Base-by-base conservation (phyloP, 441 rosid genomes). In the Erysimum pusillum region DNA sequence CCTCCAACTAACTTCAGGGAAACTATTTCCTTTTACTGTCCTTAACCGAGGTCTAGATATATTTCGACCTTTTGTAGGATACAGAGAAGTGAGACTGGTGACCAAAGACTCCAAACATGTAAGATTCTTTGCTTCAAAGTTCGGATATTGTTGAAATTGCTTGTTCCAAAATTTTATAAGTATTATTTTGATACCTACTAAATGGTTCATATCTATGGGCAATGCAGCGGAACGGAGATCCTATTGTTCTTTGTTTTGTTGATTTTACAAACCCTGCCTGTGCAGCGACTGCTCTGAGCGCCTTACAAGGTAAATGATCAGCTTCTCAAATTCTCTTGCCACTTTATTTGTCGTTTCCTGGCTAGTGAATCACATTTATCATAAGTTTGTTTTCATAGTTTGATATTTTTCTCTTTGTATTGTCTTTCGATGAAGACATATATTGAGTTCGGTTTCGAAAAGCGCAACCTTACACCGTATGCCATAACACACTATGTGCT, bases 11-110 rank as follows among this genome's bases (percentile, higher is more conserved):
- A 32, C 68, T 31, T 60, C 20, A 32, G 6, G 8, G 9, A 17
- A 46, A 28, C 38, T 1, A 20, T 25, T 44, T 12, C 42, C 72
- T 63, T 74, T n/a, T n/a, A 49, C 28, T 59, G 63, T 82, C 86
- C 88, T 80, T 89, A 71, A 85, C 79, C 42, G 14, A 13, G 8
- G 60, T 70, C 34, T 76, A 93, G 97, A 93, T 84, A 93, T 93
- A 32, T 93, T 91, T 82, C 91, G 97, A 73, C 97, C 96, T 67
- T 93, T 91, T 74, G 94, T 91, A 71, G 98, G 98, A 70, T 93
- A 90, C 62, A 91, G 90, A 82, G 95, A 90, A 84, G 93, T 90
- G 63, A 84, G 97, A 82, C 89, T 91, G 49, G 92, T 90, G 73
- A 90, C 81, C 79, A 93, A 93, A 83, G 98, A 91, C 72, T 85